Evolutionary conservation across 805 yeast species (phyloP).

Genomic region (Sugiyamaella mastotermitis): DNA sequence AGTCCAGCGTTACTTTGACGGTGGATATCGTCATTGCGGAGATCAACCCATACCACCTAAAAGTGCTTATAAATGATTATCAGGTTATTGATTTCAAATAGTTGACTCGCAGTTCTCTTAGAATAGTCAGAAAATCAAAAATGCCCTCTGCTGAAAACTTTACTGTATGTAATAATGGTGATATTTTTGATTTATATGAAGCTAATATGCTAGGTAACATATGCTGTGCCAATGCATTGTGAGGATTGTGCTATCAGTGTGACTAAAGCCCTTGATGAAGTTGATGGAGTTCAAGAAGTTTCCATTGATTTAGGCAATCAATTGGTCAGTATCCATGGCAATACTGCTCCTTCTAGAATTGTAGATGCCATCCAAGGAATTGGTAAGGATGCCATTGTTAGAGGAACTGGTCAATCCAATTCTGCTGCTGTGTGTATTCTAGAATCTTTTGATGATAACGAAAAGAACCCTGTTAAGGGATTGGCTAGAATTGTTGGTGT

Average conservation of each 20-base stretch:
- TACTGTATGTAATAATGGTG: conserved; percentile 15
- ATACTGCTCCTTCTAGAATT: conserved; percentile 68
- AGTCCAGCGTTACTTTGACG: no score
- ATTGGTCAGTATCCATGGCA: conserved; percentile 62
- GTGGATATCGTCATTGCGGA: no score
- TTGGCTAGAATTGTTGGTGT: conserved; percentile 78
- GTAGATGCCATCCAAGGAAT: conserved; percentile 61
- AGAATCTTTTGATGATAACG: conserved; percentile 59
- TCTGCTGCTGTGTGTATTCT: conserved; percentile 88
- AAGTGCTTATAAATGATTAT: no score
- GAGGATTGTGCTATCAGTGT: conserved; percentile 62
- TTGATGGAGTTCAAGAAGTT: conserved; percentile 45
- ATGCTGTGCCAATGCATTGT: conserved; percentile 83
- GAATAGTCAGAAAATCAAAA: conserved; percentile 1
- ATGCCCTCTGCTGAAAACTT: conserved; percentile 16
- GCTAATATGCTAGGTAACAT: conserved; percentile 48
- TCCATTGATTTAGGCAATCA: conserved; percentile 55
- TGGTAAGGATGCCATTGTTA: conserved; percentile 84
- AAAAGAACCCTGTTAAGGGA: conserved; percentile 66
- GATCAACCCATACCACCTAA: no score
- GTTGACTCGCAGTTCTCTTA: background rate
- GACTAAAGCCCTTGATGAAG: conserved; percentile 41
- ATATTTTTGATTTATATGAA: background rate
- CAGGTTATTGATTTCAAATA: background rate
- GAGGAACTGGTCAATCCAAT: conserved; percentile 85